phyloP scores from a whole-genome alignment of 1,139 yeast genomes.

The Magnusiomyces ingens region DNA sequence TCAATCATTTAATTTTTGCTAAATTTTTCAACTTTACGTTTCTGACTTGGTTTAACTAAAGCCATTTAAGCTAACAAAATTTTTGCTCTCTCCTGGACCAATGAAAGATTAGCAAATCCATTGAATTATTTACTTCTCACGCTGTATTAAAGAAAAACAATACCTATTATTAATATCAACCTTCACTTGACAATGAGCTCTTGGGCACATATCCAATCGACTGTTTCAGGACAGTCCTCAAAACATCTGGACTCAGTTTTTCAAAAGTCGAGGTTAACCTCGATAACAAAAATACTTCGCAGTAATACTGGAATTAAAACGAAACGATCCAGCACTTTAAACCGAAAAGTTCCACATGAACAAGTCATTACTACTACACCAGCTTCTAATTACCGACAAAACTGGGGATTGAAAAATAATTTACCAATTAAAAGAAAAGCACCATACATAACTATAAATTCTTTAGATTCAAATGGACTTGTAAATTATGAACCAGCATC shows the following conservation, averaged over 20 bases:
- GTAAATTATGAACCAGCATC: slow-evolving; percentile 44
- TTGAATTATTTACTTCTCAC: too few relatives aligned
- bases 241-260: neutral
- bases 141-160: too few relatives aligned
- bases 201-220: too few relatives aligned
- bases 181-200: too few relatives aligned
- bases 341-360: slow-evolving; percentile 37
- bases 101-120: too few relatives aligned
- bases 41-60: too few relatives aligned
- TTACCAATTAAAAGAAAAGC: slow-evolving; percentile 42
- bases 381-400: slow-evolving; percentile 42
- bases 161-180: too few relatives aligned
- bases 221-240: too few relatives aligned
- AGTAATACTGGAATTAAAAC: neutral
- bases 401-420: slow-evolving; percentile 49
- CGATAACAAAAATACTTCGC: neutral
- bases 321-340: neutral
- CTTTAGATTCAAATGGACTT: slow-evolving; percentile 44
- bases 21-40: too few relatives aligned
- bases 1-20: too few relatives aligned
- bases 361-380: slow-evolving; percentile 48
- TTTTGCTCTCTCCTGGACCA: too few relatives aligned
- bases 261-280: slow-evolving; percentile 1
- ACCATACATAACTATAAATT: slow-evolving; percentile 40
- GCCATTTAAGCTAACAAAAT: too few relatives aligned